A percentile compares a stretch with the other conserved stretches of the same genome.
Evolutionary conservation across 257 asterid species (phyloP).

Genomic region (Ophiorrhiza pumila): DNA sequence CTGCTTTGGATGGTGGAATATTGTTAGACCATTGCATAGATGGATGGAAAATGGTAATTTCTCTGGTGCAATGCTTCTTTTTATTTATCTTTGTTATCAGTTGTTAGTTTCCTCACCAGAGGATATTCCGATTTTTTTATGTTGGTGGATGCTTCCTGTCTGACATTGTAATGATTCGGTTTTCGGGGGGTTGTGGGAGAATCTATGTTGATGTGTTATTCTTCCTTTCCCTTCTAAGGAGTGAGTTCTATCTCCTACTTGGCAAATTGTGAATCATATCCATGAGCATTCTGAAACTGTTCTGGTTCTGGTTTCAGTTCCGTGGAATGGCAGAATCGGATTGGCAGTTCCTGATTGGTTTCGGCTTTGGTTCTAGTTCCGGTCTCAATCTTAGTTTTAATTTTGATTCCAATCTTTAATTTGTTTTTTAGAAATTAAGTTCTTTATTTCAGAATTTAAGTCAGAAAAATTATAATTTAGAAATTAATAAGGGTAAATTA

Average conservation of each 20-base stretch:
- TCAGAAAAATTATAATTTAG: too few relatives aligned
- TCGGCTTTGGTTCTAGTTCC: too few relatives aligned
- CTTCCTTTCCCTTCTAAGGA: background rate
- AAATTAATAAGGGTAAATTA: too few relatives aligned
- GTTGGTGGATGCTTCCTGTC: background rate
- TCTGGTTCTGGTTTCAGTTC: too few relatives aligned
- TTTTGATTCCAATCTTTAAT: too few relatives aligned
- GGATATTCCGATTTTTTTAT: background rate
- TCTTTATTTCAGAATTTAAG: too few relatives aligned
- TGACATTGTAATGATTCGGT: background rate
- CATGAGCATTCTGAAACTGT: background rate
- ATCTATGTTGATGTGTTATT: background rate
- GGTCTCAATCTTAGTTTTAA: too few relatives aligned
- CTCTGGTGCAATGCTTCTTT: background rate
- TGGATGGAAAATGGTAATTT: slow-evolving; percentile 18
- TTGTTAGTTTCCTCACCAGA: background rate
- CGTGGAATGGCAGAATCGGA: too few relatives aligned
- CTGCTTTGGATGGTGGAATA: slow-evolving; percentile 12
- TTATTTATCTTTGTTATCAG: background rate
- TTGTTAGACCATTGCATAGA: slow-evolving; percentile 5
- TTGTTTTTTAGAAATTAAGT: too few relatives aligned
- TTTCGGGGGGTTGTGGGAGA: background rate
- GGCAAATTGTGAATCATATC: background rate
- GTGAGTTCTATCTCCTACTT: background rate
- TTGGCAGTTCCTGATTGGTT: too few relatives aligned